phyloP scores from a whole-genome alignment of 305 asterid genomes.

The Solanum chacoense region DNA sequence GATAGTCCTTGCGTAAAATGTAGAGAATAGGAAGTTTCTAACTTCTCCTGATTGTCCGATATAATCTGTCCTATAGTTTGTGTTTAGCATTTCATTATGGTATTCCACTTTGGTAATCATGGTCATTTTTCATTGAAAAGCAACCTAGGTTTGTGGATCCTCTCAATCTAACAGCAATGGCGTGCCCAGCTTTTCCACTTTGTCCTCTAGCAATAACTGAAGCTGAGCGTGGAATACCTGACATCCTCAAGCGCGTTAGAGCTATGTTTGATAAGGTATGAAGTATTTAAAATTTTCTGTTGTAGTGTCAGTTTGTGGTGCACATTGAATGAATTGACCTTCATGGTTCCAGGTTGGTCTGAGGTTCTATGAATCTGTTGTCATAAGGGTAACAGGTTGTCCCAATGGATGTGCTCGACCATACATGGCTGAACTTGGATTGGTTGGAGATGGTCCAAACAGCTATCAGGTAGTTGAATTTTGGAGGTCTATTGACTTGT shows the following conservation, averaged over 20 bases:
- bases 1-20: background rate
- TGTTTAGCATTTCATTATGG: background rate
- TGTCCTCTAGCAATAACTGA: constrained; percentile 91
- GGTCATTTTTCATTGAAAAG: constrained; percentile 26
- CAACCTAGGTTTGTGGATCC: constrained; percentile 90
- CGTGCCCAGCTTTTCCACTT: constrained; percentile 95
- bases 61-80: background rate
- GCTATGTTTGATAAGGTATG: constrained; percentile 75
- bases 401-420: constrained; percentile 99
- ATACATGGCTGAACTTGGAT: constrained; percentile 97
- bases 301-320: background rate
- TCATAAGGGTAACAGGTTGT: constrained; percentile 89
- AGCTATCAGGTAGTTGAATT: constrained; percentile 69
- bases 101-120: background rate
- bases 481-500: background rate
- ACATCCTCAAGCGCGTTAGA: constrained; percentile 76
- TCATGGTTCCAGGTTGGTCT: constrained; percentile 67
- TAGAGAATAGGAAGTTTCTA: background rate
- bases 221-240: constrained; percentile 98
- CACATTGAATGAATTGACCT: background rate
- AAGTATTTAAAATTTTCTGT: background rate
- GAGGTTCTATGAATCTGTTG: constrained; percentile 68
- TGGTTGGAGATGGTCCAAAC: constrained; percentile 94
- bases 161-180: constrained; percentile 86
- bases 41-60: background rate